phyloP scores from a whole-genome alignment of 306 rosid genomes.

The Lathyrus sativus region DNA sequence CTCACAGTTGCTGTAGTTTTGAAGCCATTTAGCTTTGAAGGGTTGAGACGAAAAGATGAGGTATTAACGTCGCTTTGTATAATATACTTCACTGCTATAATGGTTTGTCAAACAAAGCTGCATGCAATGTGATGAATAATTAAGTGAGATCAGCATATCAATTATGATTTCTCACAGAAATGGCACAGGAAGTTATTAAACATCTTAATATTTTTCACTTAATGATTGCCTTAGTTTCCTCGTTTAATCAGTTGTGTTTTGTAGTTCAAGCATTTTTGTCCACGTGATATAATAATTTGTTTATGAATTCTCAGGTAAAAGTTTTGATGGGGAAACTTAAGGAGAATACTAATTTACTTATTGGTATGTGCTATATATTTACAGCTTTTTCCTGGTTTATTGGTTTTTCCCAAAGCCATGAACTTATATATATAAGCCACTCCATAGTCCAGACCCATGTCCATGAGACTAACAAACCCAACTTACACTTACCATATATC shows the following conservation, averaged over 20 bases:
- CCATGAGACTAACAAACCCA: slow-evolving; percentile 10
- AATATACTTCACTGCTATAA: neutral
- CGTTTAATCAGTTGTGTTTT: slow-evolving; percentile 27
- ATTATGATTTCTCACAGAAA: slow-evolving; percentile 5
- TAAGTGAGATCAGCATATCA: slow-evolving; percentile 18
- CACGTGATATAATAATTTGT: slow-evolving; percentile 23
- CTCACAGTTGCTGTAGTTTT: slow-evolving; percentile 67
- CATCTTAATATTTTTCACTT: slow-evolving; percentile 14
- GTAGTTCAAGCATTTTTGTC: slow-evolving; percentile 8
- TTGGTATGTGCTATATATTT: slow-evolving; percentile 54
- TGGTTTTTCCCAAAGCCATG: slow-evolving; percentile 7
- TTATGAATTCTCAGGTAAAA: slow-evolving; percentile 61
- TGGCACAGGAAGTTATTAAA: neutral
- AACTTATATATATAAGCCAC: neutral
- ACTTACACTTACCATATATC: neutral
- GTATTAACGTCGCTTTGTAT: slow-evolving; percentile 43
- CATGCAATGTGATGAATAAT: slow-evolving; percentile 25
- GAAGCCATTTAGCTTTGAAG: slow-evolving; percentile 96
- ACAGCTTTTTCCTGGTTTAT: slow-evolving; percentile 7
- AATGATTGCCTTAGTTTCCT: slow-evolving; percentile 21
- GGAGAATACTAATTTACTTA: slow-evolving; percentile 66
- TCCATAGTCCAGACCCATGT: slow-evolving; percentile 6
- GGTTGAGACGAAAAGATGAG: slow-evolving; percentile 84
- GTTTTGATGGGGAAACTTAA: slow-evolving; percentile 65
- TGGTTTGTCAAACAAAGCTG: slow-evolving; percentile 11